Percentiles rank a stretch among this genome's conserved stretches.
Conservation (phyloP, 106 monocot species). For the Allium fistulosum region DNA sequence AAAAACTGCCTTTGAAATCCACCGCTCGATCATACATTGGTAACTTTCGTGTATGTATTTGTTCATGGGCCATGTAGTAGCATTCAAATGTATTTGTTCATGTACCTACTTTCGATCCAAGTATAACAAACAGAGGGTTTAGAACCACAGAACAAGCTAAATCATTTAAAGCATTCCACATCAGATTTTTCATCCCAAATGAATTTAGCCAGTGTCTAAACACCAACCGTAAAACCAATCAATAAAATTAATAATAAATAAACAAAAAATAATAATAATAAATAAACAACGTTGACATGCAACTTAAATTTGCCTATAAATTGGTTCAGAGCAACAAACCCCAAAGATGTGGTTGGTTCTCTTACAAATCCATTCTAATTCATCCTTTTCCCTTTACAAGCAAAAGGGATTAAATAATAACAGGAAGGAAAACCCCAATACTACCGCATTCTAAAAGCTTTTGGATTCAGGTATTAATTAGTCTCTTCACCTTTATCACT, state of each 20-base stretch:
- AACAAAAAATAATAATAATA: background rate
- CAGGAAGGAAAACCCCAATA: background rate
- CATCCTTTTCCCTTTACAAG: background rate
- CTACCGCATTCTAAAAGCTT: background rate
- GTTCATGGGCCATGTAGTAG: too few species aligned
- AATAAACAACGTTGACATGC: background rate
- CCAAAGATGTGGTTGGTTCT: background rate
- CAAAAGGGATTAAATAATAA: background rate
- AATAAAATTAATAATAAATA: background rate
- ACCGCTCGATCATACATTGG: too few species aligned
- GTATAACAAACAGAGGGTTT: too few species aligned
- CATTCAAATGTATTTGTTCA: too few species aligned
- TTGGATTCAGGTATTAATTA: background rate
- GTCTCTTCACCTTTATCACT: background rate
- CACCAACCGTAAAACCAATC: background rate
- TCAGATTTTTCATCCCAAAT: background rate
- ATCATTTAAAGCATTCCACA: too few species aligned
- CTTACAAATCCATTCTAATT: background rate
- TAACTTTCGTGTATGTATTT: too few species aligned
- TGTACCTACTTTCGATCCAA: too few species aligned
- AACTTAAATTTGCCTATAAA: constrained; percentile 6
- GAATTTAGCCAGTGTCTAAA: background rate
- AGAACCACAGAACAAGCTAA: too few species aligned
- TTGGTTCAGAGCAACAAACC: background rate
- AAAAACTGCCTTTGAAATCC: too few species aligned